Conservation (phyloP, 139 green algal species). For the Zygnema circumcarinatum region DNA sequence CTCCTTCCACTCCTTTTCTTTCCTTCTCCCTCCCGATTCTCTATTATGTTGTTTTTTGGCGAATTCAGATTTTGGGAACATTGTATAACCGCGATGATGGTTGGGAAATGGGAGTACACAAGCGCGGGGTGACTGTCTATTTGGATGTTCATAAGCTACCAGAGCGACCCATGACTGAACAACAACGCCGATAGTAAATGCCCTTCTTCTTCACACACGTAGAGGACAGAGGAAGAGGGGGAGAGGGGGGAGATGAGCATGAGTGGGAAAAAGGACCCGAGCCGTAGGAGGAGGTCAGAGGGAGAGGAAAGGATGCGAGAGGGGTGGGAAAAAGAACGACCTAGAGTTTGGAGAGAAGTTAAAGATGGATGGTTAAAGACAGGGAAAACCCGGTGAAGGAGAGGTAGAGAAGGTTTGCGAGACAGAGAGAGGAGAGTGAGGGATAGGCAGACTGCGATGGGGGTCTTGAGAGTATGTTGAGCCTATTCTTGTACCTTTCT, state of each 20-base stretch:
- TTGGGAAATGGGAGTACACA: slow-evolving; percentile 61
- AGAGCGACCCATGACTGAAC: background rate
- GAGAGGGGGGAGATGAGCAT: background rate
- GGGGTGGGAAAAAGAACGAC: background rate
- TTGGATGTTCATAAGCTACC: slow-evolving; percentile 28
- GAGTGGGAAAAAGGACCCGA: no score
- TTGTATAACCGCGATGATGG: slow-evolving; percentile 43
- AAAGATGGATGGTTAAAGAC: background rate
- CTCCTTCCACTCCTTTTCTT: background rate
- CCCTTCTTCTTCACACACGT: background rate
- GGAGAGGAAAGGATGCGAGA: background rate
- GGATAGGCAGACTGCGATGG: background rate
- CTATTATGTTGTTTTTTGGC: background rate
- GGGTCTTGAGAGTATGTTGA: background rate
- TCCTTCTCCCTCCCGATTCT: background rate
- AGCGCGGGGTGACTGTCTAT: slow-evolving; percentile 40
- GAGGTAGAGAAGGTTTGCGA: background rate
- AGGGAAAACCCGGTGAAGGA: background rate
- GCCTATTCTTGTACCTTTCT: no score
- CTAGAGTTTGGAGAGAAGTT: background rate
- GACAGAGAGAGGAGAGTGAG: background rate
- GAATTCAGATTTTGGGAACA: slow-evolving; percentile 38
- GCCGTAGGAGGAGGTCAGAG: background rate
- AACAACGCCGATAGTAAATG: background rate
- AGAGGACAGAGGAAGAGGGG: slow-evolving; percentile 13